These are phyloP conservation scores for Ceratocystis cubensis DNA, from an alignment of 2,329 filamentous ascomycete species.

Conservation along the genomic window DNA sequence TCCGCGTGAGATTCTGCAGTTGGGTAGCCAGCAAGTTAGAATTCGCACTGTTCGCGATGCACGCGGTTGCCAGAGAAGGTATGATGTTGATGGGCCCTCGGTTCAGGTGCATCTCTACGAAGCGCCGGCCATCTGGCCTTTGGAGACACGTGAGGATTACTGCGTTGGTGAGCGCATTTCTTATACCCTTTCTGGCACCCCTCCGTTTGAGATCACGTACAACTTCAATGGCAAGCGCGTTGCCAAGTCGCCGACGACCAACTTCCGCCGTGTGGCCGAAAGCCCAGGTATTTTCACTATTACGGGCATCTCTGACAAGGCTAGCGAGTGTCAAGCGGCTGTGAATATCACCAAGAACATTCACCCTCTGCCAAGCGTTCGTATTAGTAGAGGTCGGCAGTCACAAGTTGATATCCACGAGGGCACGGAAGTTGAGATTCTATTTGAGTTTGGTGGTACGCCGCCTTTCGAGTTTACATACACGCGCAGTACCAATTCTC, in stretches of 20 bases:
- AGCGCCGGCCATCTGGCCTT: slow-evolving; percentile 75
- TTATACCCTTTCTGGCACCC: slow-evolving; percentile 79
- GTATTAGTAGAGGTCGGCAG: slow-evolving; percentile 71
- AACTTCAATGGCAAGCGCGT: slow-evolving; percentile 73
- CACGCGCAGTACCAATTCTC: slow-evolving; percentile 76
- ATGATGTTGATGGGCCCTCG: slow-evolving; percentile 56
- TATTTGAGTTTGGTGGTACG: slow-evolving; percentile 90
- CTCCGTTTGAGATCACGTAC: slow-evolving; percentile 89
- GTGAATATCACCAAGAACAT: slow-evolving; percentile 72
- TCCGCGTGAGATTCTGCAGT: slow-evolving; percentile 68
- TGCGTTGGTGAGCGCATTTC: slow-evolving; percentile 92
- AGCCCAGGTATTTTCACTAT: slow-evolving; percentile 80
- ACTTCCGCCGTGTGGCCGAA: slow-evolving; percentile 87
- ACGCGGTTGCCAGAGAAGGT: slow-evolving; percentile 70
- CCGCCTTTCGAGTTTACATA: slow-evolving; percentile 98
- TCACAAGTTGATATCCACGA: slow-evolving; percentile 88
- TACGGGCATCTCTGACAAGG: slow-evolving; percentile 74
- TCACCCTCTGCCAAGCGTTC: slow-evolving; percentile 83
- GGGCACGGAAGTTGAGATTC: slow-evolving; percentile 82
- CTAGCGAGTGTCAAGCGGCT: slow-evolving; percentile 72
- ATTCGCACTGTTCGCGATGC: slow-evolving; percentile 84
- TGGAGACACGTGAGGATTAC: slow-evolving; percentile 76
- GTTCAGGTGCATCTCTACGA: slow-evolving; percentile 90
- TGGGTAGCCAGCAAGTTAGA: slow-evolving; percentile 79
- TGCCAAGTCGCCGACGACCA: slow-evolving; percentile 65